Evolutionary conservation across 139 green algal genomes (phyloP), one percentile per base, ranked within the genome.

Genomic region (Coccomyxa sp.): DNA sequence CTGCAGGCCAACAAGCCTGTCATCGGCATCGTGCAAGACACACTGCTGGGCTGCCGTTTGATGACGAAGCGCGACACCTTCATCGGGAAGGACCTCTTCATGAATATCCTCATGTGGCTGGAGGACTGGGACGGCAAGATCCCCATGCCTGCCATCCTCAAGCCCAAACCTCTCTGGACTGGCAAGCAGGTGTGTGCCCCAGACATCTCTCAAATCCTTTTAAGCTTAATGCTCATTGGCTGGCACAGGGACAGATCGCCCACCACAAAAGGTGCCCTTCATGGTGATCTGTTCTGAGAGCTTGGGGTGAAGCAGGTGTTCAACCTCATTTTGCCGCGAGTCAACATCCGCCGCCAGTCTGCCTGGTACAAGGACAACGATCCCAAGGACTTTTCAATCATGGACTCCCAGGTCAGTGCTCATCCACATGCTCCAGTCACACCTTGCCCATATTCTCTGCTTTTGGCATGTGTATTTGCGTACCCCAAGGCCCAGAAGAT

Each of bases 1-100:
- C 38, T 71, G 63, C 88, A 96, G 90, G 94, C 93, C 80, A 99
- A 99, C 92, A 98, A 97, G 88, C 97, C 95, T 3, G 97, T 99
- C 45, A 99, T 99, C 84, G 96, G 96, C 75, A 99, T 99, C 82
- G 97, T 99, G 88, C 96, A 99, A 88, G 97, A 99, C 91, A 92
- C 95, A 27, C 91, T 99, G 63, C 91, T 99, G 83, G 97, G 92
- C 23, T 95, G 84, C 83, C 91, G 96, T 58, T 90, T 98, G 58
- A 98, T 99, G 87, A 98, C 96, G 45, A 98, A 98, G 90, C 92
- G 97, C 17, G 97, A 99, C 92, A 97, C 93, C 13, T 99, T 99
- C 91, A 98, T 99, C 58, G 89, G 95, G 83, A 95, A 94, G 87
- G 95, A 99, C 74, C 21, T 98, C n/a, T 95, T 99, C 82, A 98